Base-by-base conservation (phyloP, 2,329 filamentous ascomycete species). In the Hypoxylon sp. region DNA sequence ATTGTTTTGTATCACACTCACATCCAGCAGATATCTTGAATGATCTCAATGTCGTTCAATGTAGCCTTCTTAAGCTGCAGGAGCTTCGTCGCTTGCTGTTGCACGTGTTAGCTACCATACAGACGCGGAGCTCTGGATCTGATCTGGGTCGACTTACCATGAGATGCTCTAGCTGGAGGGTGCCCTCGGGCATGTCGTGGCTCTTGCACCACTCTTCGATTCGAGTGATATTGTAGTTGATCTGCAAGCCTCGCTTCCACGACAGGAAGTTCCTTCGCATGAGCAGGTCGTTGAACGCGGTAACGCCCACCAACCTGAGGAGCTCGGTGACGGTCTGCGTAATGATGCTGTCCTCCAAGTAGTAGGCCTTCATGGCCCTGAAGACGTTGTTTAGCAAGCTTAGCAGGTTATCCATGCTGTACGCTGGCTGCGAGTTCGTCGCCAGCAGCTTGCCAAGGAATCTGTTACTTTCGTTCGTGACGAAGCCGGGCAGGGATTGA, bases 201-300 rank as follows among this genome's bases (percentile, higher is more conserved):
- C 93, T 97, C 86, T 99, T 99, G 80, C 95, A 99, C 95, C 95
- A 99, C 78, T 99, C 95, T 76, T 99, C 95, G 63, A 99, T 99
- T 55, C 95, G 87, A 20, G 95, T 99, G 75, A 99, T 99, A 79
- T 99, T 99, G 83, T 99, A 99, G 80, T 99, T 99, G 80, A 99
- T 99, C 77, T 99, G 95, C 51, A 99, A 85, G 69, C 95, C 95
- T 75, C 95, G 92, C 83, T 99, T 99, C 95, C 95, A 99, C 0
- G 93, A 97, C 55, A 99, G 85, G 85, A 99, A 99, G 77, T 98
- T 98, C 69, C 95, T 87, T 70, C 95, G 88, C 93, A 99, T 97
- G 67, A 99, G 84, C 62, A 99, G 81, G 74, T 99, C 95, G 74
- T 99, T 99, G 81, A 99, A 99, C 3, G 95, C 95, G 1, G 95